Percentiles rank a stretch among this genome's conserved stretches.
phyloP scores from a whole-genome alignment of 2,329 filamentous ascomycete genomes.

The Diaporthe nobilis region DNA sequence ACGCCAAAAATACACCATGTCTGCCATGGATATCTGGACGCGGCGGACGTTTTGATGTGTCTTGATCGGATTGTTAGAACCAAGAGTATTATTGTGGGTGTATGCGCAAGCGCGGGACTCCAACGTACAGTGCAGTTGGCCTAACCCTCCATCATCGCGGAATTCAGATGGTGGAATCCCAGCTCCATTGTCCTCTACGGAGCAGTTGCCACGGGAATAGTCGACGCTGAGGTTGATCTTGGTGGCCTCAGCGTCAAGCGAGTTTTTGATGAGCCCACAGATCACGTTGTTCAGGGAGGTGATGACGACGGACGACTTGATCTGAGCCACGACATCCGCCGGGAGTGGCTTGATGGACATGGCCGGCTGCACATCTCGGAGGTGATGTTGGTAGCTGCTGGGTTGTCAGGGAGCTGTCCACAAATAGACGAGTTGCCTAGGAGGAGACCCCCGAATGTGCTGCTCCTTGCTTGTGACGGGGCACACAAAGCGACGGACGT shows the following conservation, averaged over 20 bases:
- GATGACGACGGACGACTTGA: constrained; percentile 88
- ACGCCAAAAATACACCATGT: constrained; percentile 82
- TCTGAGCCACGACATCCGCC: constrained; percentile 78
- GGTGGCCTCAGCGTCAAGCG: constrained; percentile 82
- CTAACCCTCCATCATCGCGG: constrained; percentile 76
- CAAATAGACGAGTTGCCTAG: neutral
- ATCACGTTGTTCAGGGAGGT: constrained; percentile 80
- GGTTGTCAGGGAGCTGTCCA: neutral
- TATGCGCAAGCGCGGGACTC: neutral
- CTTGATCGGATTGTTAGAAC: constrained; percentile 57
- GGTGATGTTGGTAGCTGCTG: neutral
- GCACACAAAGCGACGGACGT: neutral
- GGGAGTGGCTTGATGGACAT: constrained; percentile 81
- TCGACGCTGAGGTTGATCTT: constrained; percentile 81
- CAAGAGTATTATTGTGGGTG: constrained; percentile 19
- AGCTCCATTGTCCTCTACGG: constrained; percentile 85
- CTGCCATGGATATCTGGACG: constrained; percentile 70
- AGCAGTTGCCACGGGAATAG: constrained; percentile 81
- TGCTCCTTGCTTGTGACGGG: neutral
- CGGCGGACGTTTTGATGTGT: constrained; percentile 80
- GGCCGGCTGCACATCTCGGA: constrained; percentile 44
- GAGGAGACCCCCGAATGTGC: neutral
- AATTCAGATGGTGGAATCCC: constrained; percentile 86
- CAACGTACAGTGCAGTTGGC: constrained; percentile 77
- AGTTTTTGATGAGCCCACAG: constrained; percentile 83